Evolutionary conservation across 148 eudicot species (phyloP).

Genomic region (Persicaria tinctoria): DNA sequence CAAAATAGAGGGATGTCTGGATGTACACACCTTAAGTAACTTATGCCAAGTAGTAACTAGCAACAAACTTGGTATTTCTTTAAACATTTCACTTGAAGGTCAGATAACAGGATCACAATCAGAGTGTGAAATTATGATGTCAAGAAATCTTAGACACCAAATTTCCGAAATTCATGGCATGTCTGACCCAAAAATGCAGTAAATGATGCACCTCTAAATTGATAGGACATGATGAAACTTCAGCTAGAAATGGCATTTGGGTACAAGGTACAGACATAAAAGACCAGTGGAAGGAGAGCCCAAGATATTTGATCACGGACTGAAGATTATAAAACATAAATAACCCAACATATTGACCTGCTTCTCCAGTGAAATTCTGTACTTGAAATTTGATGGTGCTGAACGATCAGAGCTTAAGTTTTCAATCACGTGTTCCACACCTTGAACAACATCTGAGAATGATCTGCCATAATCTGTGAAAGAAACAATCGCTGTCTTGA

Average conservation of each 20-base stretch:
- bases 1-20: too few relatives aligned
- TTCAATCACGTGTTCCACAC: constrained; percentile 64
- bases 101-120: neutral
- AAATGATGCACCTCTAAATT: constrained; percentile 7
- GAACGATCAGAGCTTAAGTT: constrained; percentile 48
- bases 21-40: neutral
- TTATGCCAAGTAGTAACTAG: neutral
- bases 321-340: neutral
- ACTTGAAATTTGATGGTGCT: constrained; percentile 68
- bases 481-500: neutral
- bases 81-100: neutral
- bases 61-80: neutral
- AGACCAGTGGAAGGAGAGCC: neutral
- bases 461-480: constrained; percentile 82
- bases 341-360: constrained; percentile 39
- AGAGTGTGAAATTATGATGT: neutral
- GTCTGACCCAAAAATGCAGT: neutral
- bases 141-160: neutral
- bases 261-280: neutral
- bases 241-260: neutral
- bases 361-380: constrained; percentile 79
- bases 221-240: neutral
- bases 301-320: neutral
- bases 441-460: constrained; percentile 67
- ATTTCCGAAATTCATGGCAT: neutral